These are phyloP conservation scores for Immersiella caudata DNA, from an alignment of 495 filamentous ascomycete species.

Conservation along the genomic window DNA sequence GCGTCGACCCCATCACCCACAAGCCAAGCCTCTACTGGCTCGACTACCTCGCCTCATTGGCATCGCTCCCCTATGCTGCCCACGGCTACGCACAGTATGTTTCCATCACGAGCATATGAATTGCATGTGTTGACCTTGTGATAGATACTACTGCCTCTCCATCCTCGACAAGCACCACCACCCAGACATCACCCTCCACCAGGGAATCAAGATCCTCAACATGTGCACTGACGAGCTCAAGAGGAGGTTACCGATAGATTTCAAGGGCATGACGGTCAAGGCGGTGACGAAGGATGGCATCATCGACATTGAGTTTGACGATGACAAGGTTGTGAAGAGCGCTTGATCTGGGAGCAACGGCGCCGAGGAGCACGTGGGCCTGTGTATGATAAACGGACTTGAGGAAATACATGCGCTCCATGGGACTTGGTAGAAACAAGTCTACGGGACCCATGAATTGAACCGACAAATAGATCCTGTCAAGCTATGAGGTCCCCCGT, in stretches of 20 bases:
- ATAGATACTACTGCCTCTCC: conserved; percentile 85
- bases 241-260: conserved; percentile 93
- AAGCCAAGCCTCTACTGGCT: conserved; percentile 94
- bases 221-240: conserved; percentile 98
- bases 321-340: conserved; percentile 69
- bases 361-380: conserved; percentile 8
- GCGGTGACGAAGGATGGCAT: conserved; percentile 92
- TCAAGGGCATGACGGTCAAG: conserved; percentile 95
- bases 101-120: background rate
- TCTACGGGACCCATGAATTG: background rate
- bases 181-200: conserved; percentile 82
- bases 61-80: conserved; percentile 88
- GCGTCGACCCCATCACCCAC: conserved; percentile 83
- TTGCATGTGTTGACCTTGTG: conserved; percentile 20
- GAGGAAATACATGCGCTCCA: conserved; percentile 20
- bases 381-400: conserved; percentile 38
- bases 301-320: conserved; percentile 74
- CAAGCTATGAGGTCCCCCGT: background rate
- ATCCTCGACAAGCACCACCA: conserved; percentile 98
- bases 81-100: conserved; percentile 97
- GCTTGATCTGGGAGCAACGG: conserved; percentile 48
- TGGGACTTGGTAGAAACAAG: background rate
- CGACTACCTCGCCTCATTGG: conserved; percentile 90
- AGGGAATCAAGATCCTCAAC: conserved; percentile 84
- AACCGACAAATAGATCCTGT: background rate